Evolutionary conservation across 371 early-diverging fungal genomes (phyloP).

Genomic region (Zancudomyces culisetae): DNA sequence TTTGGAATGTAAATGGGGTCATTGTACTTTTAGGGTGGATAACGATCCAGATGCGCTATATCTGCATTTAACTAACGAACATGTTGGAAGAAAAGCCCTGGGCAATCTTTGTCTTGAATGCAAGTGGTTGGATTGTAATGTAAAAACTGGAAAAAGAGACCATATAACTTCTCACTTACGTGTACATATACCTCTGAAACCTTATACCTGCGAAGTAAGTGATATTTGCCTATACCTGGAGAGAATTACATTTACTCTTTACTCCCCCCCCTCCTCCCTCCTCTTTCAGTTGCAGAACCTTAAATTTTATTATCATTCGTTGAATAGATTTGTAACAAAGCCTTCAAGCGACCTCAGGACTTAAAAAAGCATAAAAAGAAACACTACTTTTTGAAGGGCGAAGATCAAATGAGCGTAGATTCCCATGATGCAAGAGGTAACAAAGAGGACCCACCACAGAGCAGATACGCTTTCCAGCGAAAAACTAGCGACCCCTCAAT

Average conservation of each 20-base stretch:
- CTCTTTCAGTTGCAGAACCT: neutral
- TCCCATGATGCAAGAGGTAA: neutral
- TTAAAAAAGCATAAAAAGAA: conserved; percentile 80
- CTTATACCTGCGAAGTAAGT: conserved; percentile 40
- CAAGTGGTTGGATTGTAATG: conserved; percentile 66
- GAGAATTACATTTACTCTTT: neutral
- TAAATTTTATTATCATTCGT: neutral
- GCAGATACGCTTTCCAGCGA: conserved; percentile 1
- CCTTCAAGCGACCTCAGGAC: conserved; percentile 87
- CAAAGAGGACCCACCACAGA: too few relatives aligned
- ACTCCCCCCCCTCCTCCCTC: neutral
- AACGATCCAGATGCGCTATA: conserved; percentile 53
- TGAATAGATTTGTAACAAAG: conserved; percentile 37
- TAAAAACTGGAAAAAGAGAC: conserved; percentile 63
- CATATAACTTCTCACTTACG: conserved; percentile 85
- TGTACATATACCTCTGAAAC: conserved; percentile 81
- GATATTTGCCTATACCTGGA: conserved; percentile 15
- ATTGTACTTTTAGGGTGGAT: neutral
- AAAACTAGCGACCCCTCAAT: conserved; percentile 6
- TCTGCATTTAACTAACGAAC: conserved; percentile 60
- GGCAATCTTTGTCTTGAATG: conserved; percentile 74
- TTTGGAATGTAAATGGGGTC: neutral
- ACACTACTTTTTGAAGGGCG: conserved; percentile 41
- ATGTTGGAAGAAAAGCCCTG: conserved; percentile 77
- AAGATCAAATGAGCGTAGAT: conserved; percentile 4